Evolutionary conservation across 768 basidiomycete species (phyloP), one percentile per base, ranked within the genome.

Genomic region (Dacryopinax spathularia): DNA sequence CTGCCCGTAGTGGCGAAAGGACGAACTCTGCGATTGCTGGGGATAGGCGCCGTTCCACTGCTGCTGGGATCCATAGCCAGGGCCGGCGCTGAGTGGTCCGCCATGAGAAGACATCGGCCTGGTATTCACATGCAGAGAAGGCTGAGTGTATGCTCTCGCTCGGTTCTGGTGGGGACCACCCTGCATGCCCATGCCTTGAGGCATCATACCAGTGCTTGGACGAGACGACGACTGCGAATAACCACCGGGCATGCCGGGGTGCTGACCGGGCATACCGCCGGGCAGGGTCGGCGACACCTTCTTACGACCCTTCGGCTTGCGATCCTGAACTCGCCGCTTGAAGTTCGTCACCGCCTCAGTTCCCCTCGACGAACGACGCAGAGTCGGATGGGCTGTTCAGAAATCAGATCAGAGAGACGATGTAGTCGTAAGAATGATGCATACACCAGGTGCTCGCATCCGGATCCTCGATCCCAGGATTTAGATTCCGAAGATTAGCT

Each of bases 361-460:
- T 6, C 48, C 48, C 1, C 89, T 85, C 0, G 92, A 96, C 73
- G 90, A 86, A 63, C 92, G 85, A 75, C 89, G 91, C 70, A 96
- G 84, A 35, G 89, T 91, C 6, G 90, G 90, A 69, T 96, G 92
- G 4, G 92, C 91, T 91, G 73, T 67, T 62, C 15, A 61, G 20
- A 44, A 20, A 59, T 35, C 65, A 68, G 68, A 71, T n/a, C 25
- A 56, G 3, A 10, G 27, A n/a, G 39, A 37, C 60, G 39, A 61
- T 59, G 66, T n/a, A 60, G 66, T 60, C 65, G 65, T 29, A 61
- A 29, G 65, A 62, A 64, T 62, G 61, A 20, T 29, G 83, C 91
- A 73, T 79, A 94, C 91, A 93, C 92, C 92, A 96, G 66, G 91
- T 93, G 74, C 89, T 92, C 15, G 91, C 92, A 77, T 96, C 92